Conservation (phyloP, 2,329 filamentous ascomycete species). For the Cladophialophora exuberans region DNA sequence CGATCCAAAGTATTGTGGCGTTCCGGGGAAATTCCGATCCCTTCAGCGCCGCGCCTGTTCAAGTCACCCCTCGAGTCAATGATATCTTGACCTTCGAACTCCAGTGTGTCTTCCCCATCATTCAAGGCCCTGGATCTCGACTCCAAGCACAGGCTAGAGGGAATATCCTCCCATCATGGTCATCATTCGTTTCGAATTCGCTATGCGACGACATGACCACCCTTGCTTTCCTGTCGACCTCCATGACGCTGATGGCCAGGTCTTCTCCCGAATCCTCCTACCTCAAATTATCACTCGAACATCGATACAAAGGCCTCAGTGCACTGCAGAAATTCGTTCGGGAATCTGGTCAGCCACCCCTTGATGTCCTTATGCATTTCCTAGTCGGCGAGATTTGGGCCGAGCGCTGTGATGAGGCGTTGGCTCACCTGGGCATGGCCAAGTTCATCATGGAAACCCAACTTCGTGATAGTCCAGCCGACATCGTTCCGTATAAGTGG, state of each 20-base stretch:
- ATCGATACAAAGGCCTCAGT: background rate
- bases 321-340: background rate
- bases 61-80: background rate
- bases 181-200: slow-evolving; percentile 3
- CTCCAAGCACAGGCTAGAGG: slow-evolving; percentile 1
- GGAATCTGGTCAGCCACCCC: background rate
- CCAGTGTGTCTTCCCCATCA: slow-evolving; percentile 3
- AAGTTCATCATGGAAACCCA: slow-evolving; percentile 3
- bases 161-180: slow-evolving; percentile 8
- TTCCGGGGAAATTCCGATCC: slow-evolving; percentile 6
- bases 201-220: slow-evolving; percentile 3
- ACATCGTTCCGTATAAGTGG: slow-evolving; percentile 3
- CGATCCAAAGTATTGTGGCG: background rate
- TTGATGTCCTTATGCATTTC: slow-evolving; percentile 3
- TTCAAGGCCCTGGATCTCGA: background rate
- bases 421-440: slow-evolving; percentile 4
- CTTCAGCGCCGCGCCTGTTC: background rate
- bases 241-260: slow-evolving; percentile 1
- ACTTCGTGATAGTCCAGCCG: background rate
- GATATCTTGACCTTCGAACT: slow-evolving; percentile 8
- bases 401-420: background rate
- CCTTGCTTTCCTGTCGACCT: background rate
- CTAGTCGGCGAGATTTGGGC: slow-evolving; percentile 8
- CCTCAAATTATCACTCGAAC: background rate
- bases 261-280: slow-evolving; percentile 1